A percentile compares a stretch with the other conserved stretches of the same genome.
These are phyloP conservation scores for Stachybotrys elegans DNA, from an alignment of 2,329 filamentous ascomycete genomes.

Conservation along the genomic window DNA sequence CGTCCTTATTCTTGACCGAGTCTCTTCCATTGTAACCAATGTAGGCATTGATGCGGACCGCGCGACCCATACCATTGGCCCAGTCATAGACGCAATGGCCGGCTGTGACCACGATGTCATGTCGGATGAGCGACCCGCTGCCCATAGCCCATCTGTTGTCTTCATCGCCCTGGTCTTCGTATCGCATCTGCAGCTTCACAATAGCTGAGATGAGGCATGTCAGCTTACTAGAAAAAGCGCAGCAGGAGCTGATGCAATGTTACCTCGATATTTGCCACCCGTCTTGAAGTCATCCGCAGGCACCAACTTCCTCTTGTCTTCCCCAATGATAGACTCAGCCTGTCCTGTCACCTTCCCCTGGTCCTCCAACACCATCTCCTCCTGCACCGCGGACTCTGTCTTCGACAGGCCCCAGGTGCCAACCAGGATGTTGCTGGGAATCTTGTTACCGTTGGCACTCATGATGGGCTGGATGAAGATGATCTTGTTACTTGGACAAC, in stretches of 20 bases:
- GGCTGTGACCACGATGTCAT: conserved; percentile 14
- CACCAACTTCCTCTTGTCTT: neutral
- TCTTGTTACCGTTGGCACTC: no score
- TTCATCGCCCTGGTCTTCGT: neutral
- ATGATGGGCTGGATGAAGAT: no score
- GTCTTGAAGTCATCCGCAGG: neutral
- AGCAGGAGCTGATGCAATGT: neutral
- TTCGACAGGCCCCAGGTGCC: no score
- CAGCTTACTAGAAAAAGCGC: neutral
- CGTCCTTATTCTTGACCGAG: neutral
- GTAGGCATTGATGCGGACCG: neutral
- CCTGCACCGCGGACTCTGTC: no score
- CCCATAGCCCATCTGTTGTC: conserved; percentile 15
- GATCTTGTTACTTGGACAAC: no score
- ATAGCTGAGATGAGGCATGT: neutral
- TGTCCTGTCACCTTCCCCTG: no score
- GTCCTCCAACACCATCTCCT: no score
- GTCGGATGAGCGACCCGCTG: conserved; percentile 15
- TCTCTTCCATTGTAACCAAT: neutral
- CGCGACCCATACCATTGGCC: conserved; percentile 2
- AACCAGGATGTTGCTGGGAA: no score
- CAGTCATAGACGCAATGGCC: conserved; percentile 18
- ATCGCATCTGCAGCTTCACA: neutral
- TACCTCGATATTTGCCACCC: neutral
- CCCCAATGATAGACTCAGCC: neutral